phyloP scores from a whole-genome alignment of 345 rosid genomes.

The Aurinia saxatilis region DNA sequence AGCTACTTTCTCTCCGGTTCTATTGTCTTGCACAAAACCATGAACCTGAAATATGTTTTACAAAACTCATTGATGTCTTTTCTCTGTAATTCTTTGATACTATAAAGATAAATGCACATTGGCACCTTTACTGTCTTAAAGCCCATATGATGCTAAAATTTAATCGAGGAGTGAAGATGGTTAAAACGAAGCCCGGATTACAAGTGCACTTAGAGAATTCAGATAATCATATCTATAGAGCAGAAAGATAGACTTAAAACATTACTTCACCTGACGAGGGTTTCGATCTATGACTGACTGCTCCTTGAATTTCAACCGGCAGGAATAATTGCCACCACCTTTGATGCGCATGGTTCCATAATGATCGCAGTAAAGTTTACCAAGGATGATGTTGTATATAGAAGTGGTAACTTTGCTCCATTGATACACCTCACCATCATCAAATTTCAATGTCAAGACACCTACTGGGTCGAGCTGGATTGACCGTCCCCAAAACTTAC shows the following conservation, averaged over 20 bases:
- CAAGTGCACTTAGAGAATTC: neutral
- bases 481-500: constrained; percentile 97
- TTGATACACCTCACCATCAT: constrained; percentile 81
- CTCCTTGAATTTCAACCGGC: constrained; percentile 97
- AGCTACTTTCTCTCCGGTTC: constrained; percentile 96
- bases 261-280: constrained; percentile 78
- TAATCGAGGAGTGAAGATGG: too few species aligned
- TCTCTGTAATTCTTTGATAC: neutral
- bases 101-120: neutral
- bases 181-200: neutral
- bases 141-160: too few species aligned
- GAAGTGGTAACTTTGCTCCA: constrained; percentile 99
- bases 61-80: neutral
- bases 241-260: neutral
- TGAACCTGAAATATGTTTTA: constrained; percentile 56
- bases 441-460: constrained; percentile 72
- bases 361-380: constrained; percentile 93
- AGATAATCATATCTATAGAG: neutral
- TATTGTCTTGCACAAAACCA: constrained; percentile 93
- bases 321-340: constrained; percentile 78
- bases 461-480: constrained; percentile 99
- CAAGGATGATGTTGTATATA: constrained; percentile 91
- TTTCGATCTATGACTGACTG: constrained; percentile 96
- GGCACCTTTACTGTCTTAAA: neutral
- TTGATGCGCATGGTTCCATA: constrained; percentile 96